phyloP scores from a whole-genome alignment of 345 rosid species.

The Populus ilicifolia region DNA sequence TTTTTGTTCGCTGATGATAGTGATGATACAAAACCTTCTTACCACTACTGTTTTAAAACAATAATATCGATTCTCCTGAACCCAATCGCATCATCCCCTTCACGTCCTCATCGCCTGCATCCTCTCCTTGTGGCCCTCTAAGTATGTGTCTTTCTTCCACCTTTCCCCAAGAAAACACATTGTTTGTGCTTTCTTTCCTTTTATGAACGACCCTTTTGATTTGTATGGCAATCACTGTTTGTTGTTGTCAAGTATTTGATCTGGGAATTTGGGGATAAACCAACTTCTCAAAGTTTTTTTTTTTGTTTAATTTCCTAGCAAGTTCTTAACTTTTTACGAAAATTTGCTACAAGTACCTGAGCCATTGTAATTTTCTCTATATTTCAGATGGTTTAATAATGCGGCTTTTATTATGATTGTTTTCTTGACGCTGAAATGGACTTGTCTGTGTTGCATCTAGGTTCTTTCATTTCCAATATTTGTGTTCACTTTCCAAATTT shows the following conservation, averaged over 20 bases:
- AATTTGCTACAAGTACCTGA: too few species aligned
- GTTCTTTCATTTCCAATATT: neutral
- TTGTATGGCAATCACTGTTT: neutral
- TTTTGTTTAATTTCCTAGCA: neutral
- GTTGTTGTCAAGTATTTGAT: neutral
- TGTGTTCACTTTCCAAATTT: neutral
- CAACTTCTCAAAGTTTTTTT: neutral
- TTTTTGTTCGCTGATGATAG: neutral
- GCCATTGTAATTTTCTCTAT: neutral
- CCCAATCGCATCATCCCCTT: neutral
- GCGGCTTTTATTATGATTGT: neutral
- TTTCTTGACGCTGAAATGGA: neutral
- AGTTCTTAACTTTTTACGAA: neutral
- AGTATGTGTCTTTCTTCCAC: neutral
- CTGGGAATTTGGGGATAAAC: neutral
- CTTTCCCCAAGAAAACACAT: neutral
- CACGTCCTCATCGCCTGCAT: neutral
- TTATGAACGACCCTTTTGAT: too few species aligned
- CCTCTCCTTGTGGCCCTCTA: constrained; percentile 4
- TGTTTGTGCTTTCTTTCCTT: neutral
- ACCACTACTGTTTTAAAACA: neutral
- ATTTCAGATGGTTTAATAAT: neutral
- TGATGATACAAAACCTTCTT: neutral
- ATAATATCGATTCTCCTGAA: constrained; percentile 21
- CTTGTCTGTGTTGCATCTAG: neutral